phyloP scores from a whole-genome alignment of 2,329 filamentous ascomycete species.

The Neonectria faginata region DNA sequence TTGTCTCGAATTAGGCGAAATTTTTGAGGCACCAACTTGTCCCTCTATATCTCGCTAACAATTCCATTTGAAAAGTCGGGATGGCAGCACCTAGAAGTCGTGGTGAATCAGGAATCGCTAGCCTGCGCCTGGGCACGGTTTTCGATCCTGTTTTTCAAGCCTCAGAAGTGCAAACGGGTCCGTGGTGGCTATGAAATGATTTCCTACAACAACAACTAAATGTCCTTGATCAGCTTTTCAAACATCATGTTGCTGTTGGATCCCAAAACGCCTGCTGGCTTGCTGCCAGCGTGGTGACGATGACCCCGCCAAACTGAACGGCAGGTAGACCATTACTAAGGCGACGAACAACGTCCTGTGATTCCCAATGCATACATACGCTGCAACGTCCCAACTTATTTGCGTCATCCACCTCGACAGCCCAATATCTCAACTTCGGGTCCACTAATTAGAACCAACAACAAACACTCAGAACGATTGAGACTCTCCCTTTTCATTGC shows the following conservation, averaged over 20 bases:
- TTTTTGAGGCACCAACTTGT: background rate
- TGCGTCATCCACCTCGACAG: background rate
- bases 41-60: background rate
- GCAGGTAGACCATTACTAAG: constrained; percentile 14
- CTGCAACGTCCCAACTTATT: background rate
- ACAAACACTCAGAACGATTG: background rate
- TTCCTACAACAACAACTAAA: background rate
- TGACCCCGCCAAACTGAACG: constrained; percentile 18
- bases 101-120: background rate
- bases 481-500: background rate
- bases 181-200: background rate
- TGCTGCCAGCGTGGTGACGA: background rate
- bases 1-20: background rate
- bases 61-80: background rate
- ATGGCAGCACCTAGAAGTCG: background rate
- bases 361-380: background rate
- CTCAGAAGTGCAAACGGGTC: background rate
- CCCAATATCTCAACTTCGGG: background rate
- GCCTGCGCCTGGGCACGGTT: too few species aligned
- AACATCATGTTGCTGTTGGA: background rate
- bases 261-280: background rate
- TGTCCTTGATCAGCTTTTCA: too few species aligned
- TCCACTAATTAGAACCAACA: background rate
- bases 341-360: background rate
- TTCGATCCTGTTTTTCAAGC: too few species aligned